Evolutionary conservation across 371 early-diverging fungal genomes (phyloP), one percentile per base, ranked within the genome.

Genomic region (Synchytrium microbalum): DNA sequence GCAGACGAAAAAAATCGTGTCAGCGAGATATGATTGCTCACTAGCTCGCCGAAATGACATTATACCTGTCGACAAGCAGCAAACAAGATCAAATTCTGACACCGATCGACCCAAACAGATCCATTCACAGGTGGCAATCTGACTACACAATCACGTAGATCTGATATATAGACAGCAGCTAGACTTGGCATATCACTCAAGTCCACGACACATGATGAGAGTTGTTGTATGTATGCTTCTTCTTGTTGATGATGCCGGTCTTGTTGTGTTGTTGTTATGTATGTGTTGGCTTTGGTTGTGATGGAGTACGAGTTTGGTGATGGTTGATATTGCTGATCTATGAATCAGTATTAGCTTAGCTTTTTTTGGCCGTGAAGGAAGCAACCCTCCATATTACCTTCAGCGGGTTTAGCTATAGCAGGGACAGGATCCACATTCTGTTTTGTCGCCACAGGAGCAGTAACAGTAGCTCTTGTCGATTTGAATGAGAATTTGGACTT

Each of bases 1-100:
- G 5, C 46, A 25, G 3, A 51, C 58, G 29, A 19, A 13, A 29
- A 27, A 25, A 29, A 27, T 26, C 19, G 51, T 13, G 29, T 29
- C 25, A 70, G 28, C n/a, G n/a, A n/a, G n/a, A n/a, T n/a, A n/a
- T n/a, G n/a, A n/a, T n/a, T n/a, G n/a, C n/a, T n/a, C n/a, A n/a
- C n/a, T n/a, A n/a, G n/a, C n/a, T n/a, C n/a, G n/a, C n/a, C n/a
- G n/a, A n/a, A n/a, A n/a, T 10, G 2, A 58, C n/a, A 16, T 31
- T 29, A 68, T 84, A 86, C 87, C 84, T 92, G 92, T 52, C 87
- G 88, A 56, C 90, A 90, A 0, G 79, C 87, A 5, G 84, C 72
- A 2, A 84, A 71, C 10, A 91, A 63, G 0, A 84, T 69, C 27
- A 85, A 86, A 23, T 72, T 65, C 14, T 68, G 76, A 28, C 88